Percentiles rank a stretch among this genome's conserved stretches.
Conservation (phyloP, 768 basidiomycete species). For the Chlorophyllum brunneum region DNA sequence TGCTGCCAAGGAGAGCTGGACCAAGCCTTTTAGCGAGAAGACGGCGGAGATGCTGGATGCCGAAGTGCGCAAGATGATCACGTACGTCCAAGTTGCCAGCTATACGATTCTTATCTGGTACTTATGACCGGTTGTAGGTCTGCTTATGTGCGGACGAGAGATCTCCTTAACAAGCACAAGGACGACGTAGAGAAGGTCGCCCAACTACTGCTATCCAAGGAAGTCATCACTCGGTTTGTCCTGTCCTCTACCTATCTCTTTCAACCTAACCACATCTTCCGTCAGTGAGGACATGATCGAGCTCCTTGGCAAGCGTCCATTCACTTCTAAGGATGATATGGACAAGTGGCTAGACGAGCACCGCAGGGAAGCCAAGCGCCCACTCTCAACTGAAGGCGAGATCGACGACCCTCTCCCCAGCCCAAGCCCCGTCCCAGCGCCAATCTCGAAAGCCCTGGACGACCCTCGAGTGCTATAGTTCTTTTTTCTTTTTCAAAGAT, state of each 20-base stretch:
- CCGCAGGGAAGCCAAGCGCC: conserved; percentile 42
- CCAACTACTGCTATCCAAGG: conserved; percentile 84
- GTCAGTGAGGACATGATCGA: conserved; percentile 83
- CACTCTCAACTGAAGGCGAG: conserved; percentile 27
- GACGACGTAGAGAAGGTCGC: conserved; percentile 95
- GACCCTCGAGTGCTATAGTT: conserved; percentile 18
- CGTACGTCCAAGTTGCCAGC: conserved; percentile 15
- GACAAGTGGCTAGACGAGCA: conserved; percentile 95
- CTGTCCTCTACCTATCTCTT: not conserved
- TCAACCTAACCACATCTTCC: conserved; percentile 1
- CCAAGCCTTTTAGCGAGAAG: conserved; percentile 97
- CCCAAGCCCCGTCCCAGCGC: conserved; percentile 45
- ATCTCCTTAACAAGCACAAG: conserved; percentile 75
- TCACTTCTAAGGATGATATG: conserved; percentile 86
- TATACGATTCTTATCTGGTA: not conserved
- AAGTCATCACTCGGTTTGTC: conserved; percentile 83
- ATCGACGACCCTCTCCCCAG: conserved; percentile 42
- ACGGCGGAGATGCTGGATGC: conserved; percentile 91
- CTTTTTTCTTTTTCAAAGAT: not conserved
- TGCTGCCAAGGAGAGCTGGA: conserved; percentile 82
- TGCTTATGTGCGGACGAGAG: conserved; percentile 81
- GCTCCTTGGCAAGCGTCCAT: conserved; percentile 80
- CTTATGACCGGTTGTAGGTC: conserved; percentile 22
- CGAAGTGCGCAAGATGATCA: conserved; percentile 96
- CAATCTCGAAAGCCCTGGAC: conserved; percentile 29